phyloP scores from a whole-genome alignment of 2,329 filamentous ascomycete species.

The Penicillium fuscoglaucum region DNA sequence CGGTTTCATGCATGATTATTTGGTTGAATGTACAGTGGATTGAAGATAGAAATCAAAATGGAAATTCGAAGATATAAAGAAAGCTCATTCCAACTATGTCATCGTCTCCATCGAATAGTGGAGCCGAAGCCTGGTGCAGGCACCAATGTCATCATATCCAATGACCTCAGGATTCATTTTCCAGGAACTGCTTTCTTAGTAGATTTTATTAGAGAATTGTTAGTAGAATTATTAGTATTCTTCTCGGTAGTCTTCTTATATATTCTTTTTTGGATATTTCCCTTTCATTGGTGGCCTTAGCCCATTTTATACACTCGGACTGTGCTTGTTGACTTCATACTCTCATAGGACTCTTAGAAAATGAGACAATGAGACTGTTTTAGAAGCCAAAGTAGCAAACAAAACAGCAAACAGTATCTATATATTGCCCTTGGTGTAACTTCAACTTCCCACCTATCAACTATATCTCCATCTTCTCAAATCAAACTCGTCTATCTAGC shows the following conservation, averaged over 20 bases:
- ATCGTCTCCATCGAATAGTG: constrained; percentile 3
- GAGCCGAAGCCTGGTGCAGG: neutral
- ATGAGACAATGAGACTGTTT: neutral
- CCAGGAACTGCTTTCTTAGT: neutral
- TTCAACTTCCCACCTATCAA: neutral
- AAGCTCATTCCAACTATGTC: neutral
- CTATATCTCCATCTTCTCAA: neutral
- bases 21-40: neutral
- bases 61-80: neutral
- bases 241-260: too few species aligned
- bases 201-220: too few species aligned
- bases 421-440: neutral
- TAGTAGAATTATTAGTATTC: neutral
- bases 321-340: neutral
- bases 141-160: constrained; percentile 10
- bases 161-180: neutral
- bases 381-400: neutral
- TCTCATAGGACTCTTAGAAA: neutral
- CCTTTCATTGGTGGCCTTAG: too few species aligned
- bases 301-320: neutral
- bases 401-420: neutral
- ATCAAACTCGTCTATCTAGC: neutral
- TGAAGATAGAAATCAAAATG: neutral
- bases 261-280: neutral
- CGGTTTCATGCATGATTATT: constrained; percentile 20